Conservation (phyloP, 306 rosid genomes). For the Gleditsia sinensis region DNA sequence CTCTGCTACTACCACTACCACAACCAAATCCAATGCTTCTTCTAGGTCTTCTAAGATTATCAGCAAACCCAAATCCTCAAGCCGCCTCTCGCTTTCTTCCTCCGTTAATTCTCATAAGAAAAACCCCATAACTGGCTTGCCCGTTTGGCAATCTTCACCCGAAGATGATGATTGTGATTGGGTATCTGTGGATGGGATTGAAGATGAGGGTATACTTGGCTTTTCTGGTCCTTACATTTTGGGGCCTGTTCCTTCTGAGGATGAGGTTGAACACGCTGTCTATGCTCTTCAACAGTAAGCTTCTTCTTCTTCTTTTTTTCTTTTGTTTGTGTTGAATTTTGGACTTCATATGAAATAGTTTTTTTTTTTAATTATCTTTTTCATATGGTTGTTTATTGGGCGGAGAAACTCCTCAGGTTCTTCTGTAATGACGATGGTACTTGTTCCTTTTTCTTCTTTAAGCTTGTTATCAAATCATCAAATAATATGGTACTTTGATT, state of each 20-base stretch:
- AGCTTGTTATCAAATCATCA: background rate
- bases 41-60: constrained; percentile 31
- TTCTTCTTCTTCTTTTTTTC: background rate
- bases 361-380: background rate
- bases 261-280: constrained; percentile 35
- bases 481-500: background rate
- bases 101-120: background rate
- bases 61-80: constrained; percentile 30
- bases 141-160: background rate
- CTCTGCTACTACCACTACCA: background rate
- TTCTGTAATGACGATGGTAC: background rate
- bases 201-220: background rate
- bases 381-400: background rate
- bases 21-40: background rate
- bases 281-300: constrained; percentile 33
- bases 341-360: background rate
- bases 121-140: background rate
- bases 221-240: background rate
- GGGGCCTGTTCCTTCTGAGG: constrained; percentile 35
- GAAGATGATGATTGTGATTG: constrained; percentile 22
- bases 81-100: background rate
- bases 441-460: background rate
- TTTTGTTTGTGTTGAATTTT: background rate
- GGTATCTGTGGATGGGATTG: constrained; percentile 23
- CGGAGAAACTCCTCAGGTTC: background rate